Evolutionary conservation across 768 basidiomycete genomes (phyloP).

Genomic region (Gautieria morchelliformis): DNA sequence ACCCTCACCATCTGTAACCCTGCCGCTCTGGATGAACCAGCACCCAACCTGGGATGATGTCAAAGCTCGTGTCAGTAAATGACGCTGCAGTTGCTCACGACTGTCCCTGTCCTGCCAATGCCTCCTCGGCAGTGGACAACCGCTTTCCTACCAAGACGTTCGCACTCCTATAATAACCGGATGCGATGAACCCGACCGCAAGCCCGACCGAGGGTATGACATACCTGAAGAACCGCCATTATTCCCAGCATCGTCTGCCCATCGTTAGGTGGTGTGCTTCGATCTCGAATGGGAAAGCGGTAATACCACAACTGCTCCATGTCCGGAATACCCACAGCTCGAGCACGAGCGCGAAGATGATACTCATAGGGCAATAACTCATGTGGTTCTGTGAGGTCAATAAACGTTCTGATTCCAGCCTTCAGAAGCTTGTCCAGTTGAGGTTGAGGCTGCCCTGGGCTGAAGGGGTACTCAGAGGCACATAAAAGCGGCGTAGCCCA

Average conservation of each 20-base stretch:
- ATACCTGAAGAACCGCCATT: conserved; percentile 5
- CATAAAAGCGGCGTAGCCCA: conserved; percentile 68
- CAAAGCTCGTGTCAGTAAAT: background rate
- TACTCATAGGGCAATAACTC: conserved; percentile 61
- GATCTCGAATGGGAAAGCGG: conserved; percentile 70
- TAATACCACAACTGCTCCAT: conserved; percentile 55
- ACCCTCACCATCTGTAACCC: conserved; percentile 51
- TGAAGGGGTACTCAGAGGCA: conserved; percentile 75
- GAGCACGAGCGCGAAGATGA: conserved; percentile 44
- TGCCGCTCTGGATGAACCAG: conserved; percentile 63
- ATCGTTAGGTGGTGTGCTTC: conserved; percentile 39
- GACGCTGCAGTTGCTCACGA: conserved; percentile 22
- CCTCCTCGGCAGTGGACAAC: conserved; percentile 78
- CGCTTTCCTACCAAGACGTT: conserved; percentile 44
- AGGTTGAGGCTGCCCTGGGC: conserved; percentile 34
- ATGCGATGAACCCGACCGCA: conserved; percentile 30
- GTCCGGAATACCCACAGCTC: conserved; percentile 43
- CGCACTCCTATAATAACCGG: conserved; percentile 53
- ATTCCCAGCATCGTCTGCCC: conserved; percentile 2
- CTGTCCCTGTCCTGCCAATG: conserved; percentile 57
- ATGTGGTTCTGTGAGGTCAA: conserved; percentile 76
- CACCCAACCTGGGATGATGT: conserved; percentile 35
- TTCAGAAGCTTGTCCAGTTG: conserved; percentile 66
- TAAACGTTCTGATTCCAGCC: conserved; percentile 70
- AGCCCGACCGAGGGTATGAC: background rate